phyloP scores from a whole-genome alignment of 2,329 filamentous ascomycete species.

The Pseudogymnoascus sp. region DNA sequence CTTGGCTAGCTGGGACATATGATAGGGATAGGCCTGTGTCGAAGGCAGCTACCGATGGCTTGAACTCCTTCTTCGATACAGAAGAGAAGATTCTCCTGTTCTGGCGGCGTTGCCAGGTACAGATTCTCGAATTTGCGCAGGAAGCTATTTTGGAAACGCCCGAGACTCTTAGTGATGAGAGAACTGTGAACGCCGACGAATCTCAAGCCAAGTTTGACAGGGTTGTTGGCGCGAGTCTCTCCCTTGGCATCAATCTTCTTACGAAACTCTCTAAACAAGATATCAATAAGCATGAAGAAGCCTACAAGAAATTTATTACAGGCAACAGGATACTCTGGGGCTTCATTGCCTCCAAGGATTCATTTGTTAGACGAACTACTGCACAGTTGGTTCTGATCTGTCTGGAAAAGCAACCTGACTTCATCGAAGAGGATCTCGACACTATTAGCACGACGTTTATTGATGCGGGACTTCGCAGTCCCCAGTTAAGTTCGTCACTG shows the following conservation, averaged over 20 bases:
- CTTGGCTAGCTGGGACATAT: constrained; percentile 87
- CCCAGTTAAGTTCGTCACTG: constrained; percentile 64
- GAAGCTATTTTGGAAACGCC: constrained; percentile 73
- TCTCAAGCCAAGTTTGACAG: constrained; percentile 76
- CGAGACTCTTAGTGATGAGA: constrained; percentile 78
- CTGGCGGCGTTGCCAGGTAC: constrained; percentile 70
- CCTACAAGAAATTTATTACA: constrained; percentile 58
- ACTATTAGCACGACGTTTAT: constrained; percentile 54
- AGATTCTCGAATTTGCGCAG: constrained; percentile 73
- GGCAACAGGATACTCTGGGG: constrained; percentile 57
- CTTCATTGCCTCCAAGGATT: constrained; percentile 53
- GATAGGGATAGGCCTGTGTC: constrained; percentile 74
- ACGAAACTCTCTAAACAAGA: constrained; percentile 42
- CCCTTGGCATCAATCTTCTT: constrained; percentile 46
- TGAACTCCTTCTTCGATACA: constrained; percentile 66
- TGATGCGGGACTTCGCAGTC: constrained; percentile 61
- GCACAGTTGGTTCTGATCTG: constrained; percentile 44
- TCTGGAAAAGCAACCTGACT: constrained; percentile 38
- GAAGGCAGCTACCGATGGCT: constrained; percentile 66
- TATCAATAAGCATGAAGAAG: constrained; percentile 48
- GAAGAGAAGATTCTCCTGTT: constrained; percentile 70
- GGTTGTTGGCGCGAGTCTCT: constrained; percentile 51
- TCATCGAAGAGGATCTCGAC: constrained; percentile 41
- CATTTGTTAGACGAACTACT: constrained; percentile 41
- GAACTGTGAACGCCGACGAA: constrained; percentile 75